Conservation (phyloP, 305 asterid genomes). For the Solanum hybrid region DNA sequence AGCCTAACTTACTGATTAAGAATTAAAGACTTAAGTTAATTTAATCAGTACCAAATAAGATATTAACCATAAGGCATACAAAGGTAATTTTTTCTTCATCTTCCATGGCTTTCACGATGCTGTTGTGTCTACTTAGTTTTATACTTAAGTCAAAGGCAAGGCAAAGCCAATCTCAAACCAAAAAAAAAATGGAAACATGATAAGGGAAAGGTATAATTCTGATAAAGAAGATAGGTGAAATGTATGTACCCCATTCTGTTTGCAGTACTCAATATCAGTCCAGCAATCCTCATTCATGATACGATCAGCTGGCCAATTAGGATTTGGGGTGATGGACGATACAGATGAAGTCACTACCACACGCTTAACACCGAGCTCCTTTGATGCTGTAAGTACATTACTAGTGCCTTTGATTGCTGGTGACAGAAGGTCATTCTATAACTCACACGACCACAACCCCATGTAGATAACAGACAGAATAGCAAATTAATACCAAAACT, state of each 20-base stretch:
- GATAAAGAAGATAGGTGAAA: no score
- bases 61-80: not conserved
- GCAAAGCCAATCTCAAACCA: not conserved
- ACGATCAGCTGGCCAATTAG: conserved; percentile 61
- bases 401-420: conserved; percentile 82
- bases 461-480: not conserved
- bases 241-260: conserved; percentile 49
- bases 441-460: not conserved
- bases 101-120: not conserved
- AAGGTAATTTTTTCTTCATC: not conserved
- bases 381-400: conserved; percentile 85
- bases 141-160: not conserved
- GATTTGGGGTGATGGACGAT: conserved; percentile 60
- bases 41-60: not conserved
- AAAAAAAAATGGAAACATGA: no score
- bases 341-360: conserved; percentile 79
- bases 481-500: not conserved
- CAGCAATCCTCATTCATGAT: conserved; percentile 80
- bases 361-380: conserved; percentile 67
- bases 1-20: not conserved
- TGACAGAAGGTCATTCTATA: conserved; percentile 51
- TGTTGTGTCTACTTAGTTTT: not conserved
- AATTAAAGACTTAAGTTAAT: not conserved
- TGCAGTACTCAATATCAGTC: conserved; percentile 79
- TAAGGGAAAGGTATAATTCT: no score